These are phyloP conservation scores for Berkeleyomyces basicola DNA, from an alignment of 2,329 filamentous ascomycete genomes.

Conservation along the genomic window DNA sequence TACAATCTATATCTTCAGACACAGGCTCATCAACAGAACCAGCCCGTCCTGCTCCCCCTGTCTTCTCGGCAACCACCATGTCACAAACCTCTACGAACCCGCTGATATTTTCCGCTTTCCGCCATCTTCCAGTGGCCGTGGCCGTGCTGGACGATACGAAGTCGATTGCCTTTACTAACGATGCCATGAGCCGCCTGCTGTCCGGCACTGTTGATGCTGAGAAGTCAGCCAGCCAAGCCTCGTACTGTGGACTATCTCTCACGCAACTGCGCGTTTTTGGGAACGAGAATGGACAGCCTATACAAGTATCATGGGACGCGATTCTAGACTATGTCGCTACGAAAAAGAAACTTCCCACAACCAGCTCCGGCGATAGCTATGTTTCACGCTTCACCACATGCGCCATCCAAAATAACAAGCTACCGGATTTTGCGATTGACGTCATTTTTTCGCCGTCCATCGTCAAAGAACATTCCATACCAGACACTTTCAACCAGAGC, in stretches of 20 bases:
- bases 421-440: conserved; percentile 9
- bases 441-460: conserved; percentile 5
- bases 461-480: neutral
- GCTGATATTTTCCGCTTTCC: conserved; percentile 50
- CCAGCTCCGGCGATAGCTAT: neutral
- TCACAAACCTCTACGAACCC: conserved; percentile 33
- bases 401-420: conserved; percentile 4
- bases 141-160: conserved; percentile 52
- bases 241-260: conserved; percentile 24
- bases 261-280: conserved; percentile 58
- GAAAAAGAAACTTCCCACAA: conserved; percentile 14
- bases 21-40: neutral
- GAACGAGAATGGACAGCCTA: conserved; percentile 46
- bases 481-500: conserved; percentile 13
- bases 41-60: neutral
- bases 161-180: conserved; percentile 56
- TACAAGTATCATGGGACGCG: conserved; percentile 42
- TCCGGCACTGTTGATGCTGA: neutral
- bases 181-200: conserved; percentile 55
- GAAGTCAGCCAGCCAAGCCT: neutral
- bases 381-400: neutral
- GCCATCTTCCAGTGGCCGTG: conserved; percentile 57
- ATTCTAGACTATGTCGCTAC: conserved; percentile 37
- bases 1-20: neutral
- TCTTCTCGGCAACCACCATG: conserved; percentile 20